phyloP scores from a whole-genome alignment of 169 alveolate species.

The Plasmodium vivax region DNA sequence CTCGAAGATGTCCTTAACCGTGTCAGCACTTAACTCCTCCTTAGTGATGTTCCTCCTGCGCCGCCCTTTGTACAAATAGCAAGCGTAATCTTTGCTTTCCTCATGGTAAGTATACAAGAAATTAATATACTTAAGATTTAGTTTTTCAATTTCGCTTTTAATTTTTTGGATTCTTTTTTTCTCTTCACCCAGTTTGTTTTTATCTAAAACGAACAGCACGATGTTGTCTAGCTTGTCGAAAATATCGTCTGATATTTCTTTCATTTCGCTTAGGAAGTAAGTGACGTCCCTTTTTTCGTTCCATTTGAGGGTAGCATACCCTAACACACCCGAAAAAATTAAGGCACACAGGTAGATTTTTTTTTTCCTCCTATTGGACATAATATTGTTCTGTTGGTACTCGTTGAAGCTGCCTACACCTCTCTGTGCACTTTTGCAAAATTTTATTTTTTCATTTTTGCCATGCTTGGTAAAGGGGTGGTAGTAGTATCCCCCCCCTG shows the following conservation, averaged over 20 bases:
- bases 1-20: constrained; percentile 31
- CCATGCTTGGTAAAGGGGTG: constrained; percentile 12
- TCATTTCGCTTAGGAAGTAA: constrained; percentile 58
- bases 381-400: constrained; percentile 3
- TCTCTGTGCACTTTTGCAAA: constrained; percentile 6
- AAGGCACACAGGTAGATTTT: constrained; percentile 1
- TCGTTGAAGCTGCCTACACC: not conserved
- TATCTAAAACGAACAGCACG: constrained; percentile 61
- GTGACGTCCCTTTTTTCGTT: constrained; percentile 35
- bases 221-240: constrained; percentile 57
- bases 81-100: constrained; percentile 57
- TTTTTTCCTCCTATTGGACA: constrained; percentile 24
- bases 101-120: constrained; percentile 58
- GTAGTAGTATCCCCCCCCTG: not conserved
- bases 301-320: constrained; percentile 33
- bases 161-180: constrained; percentile 47
- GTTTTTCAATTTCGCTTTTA: constrained; percentile 56
- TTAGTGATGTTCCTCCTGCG: constrained; percentile 64
- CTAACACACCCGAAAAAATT: constrained; percentile 33
- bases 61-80: constrained; percentile 67
- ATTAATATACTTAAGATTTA: constrained; percentile 44
- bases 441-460: constrained; percentile 15
- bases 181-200: constrained; percentile 52
- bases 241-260: constrained; percentile 65
- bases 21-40: constrained; percentile 21